Base-by-base conservation (phyloP, 2,329 filamentous ascomycete genomes). In the Cryphonectria japonica region DNA sequence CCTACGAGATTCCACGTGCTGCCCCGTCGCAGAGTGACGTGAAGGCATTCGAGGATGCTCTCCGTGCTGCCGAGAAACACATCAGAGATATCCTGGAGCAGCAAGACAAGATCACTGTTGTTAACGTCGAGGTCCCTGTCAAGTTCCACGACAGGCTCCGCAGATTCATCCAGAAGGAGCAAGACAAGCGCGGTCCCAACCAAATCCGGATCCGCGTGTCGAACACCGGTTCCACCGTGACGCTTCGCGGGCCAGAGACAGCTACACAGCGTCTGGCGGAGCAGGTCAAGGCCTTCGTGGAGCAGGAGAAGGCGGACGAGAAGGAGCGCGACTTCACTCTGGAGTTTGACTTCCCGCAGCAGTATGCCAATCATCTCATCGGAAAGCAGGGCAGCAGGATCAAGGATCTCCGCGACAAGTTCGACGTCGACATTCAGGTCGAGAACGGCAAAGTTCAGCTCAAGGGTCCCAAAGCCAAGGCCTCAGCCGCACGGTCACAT, bases 391-490 rank as follows among this genome's bases (percentile, higher is more conserved):
- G 89, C 26, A 89, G 88, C 80, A 87, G 90, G 78, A 90, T 92
- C 76, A 85, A 86, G 69, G 89, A 91, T 76, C 82, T 92, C 52
- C 86, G 89, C 63, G 90, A 92, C 73, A 87, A 87, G 74, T 91
- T 91, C 72, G 89, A 91, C 71, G 90, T 92, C 6, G 89, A 91
- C 71, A 91, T 99, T 73, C 94, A 98, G 82, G 92, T 98, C 54
- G 91, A 97, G 75, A 93, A 98, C 77, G 96, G 96, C 75, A 95
- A 95, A 82, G 94, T 98, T 66, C 94, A 97, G 81, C 89, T 99
- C 76, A 98, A 97, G 85, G 96, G 97, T 37, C 95, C 96, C 66
- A 93, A 97, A 83, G 93, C 94, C 66, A 98, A 98, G 86, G 94
- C 95, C 1, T 94, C 97, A 80, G 89, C 90, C 66, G 94, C 93